phyloP scores from a whole-genome alignment of 2,329 filamentous ascomycete genomes.

The Corynespora cassiicola region DNA sequence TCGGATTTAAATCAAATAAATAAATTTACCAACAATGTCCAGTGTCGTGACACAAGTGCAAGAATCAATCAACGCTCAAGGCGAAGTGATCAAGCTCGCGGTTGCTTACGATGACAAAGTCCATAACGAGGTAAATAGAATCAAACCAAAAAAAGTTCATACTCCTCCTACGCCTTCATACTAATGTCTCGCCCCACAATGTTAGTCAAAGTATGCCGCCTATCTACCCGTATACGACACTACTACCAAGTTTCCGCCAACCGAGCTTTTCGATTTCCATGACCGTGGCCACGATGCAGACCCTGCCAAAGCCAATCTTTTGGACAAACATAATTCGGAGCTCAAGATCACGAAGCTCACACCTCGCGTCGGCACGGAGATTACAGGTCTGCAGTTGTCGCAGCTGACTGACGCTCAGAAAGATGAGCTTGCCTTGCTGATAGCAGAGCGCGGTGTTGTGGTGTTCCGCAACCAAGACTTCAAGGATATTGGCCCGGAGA shows the following conservation, averaged over 20 bases:
- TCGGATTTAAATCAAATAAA: no score
- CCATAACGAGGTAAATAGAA: conserved; percentile 21
- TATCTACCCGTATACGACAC: conserved; percentile 47
- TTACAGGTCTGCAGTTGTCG: conserved; percentile 50
- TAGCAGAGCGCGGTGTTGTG: conserved; percentile 47
- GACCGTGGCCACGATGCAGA: conserved; percentile 52
- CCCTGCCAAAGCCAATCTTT: conserved; percentile 50
- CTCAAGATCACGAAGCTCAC: conserved; percentile 28
- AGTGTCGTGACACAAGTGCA: conserved; percentile 14
- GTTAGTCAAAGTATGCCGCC: conserved; percentile 42
- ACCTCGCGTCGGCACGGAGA: conserved; percentile 33
- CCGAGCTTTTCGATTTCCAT: conserved; percentile 49
- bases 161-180: background rate
- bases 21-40: no score
- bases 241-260: conserved; percentile 46
- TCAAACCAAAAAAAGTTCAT: no score
- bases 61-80: conserved; percentile 24
- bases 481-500: conserved; percentile 51
- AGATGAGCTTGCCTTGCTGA: conserved; percentile 53
- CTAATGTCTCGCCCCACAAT: no score
- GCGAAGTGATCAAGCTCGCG: conserved; percentile 25
- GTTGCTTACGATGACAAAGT: conserved; percentile 29
- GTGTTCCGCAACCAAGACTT: conserved; percentile 57
- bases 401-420: conserved; percentile 51
- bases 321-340: conserved; percentile 35